Conservation (phyloP, 139 green algal genomes). For the Eudorina sp. region DNA sequence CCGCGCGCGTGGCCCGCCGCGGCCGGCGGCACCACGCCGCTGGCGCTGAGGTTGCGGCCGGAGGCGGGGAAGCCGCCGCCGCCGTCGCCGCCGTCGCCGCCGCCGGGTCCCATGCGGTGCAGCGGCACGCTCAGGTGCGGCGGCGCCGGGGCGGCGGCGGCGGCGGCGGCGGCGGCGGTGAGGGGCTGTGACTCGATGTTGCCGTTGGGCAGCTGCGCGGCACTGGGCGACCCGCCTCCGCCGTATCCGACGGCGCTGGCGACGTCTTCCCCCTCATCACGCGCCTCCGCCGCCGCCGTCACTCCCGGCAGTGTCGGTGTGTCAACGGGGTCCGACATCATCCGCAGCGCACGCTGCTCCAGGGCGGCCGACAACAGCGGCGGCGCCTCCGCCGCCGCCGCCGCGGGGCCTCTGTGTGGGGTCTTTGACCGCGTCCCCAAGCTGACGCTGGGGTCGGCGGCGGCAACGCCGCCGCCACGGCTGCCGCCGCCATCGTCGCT, state of each 20-base stretch:
- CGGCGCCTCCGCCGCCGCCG: neutral
- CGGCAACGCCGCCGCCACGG: too few relatives aligned
- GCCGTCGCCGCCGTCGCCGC: neutral
- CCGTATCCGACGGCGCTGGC: neutral
- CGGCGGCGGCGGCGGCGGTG: too few relatives aligned
- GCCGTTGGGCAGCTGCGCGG: neutral
- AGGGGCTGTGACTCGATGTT: too few relatives aligned
- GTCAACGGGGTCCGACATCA: neutral
- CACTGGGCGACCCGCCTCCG: neutral
- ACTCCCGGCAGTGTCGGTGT: neutral
- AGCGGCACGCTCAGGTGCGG: constrained; percentile 15
- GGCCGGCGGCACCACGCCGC: neutral
- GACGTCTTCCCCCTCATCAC: too few relatives aligned
- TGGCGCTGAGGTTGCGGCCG: neutral
- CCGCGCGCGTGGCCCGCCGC: neutral
- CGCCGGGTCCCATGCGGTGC: neutral
- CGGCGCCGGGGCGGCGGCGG: too few relatives aligned
- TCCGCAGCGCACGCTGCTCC: neutral
- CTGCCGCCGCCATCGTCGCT: too few relatives aligned
- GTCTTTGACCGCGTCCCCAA: too few relatives aligned
- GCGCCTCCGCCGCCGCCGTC: neutral
- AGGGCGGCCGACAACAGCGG: neutral
- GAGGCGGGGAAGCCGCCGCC: neutral
- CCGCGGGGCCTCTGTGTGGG: too few relatives aligned
- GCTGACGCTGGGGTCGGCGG: too few relatives aligned